Conservation (phyloP, 495 filamentous ascomycete species). For the Aspergillus steynii region DNA sequence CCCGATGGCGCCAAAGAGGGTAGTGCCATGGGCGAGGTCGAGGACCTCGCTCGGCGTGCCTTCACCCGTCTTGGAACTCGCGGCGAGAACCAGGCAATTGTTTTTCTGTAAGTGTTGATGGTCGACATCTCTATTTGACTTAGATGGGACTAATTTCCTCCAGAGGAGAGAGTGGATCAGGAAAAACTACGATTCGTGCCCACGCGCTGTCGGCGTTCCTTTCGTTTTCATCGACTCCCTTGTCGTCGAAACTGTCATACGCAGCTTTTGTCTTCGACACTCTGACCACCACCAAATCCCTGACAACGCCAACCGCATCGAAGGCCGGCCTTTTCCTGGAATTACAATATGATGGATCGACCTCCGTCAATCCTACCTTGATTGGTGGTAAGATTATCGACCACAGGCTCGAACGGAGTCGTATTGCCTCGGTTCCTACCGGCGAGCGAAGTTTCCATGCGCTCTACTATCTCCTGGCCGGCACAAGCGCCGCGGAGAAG, state of each 20-base stretch:
- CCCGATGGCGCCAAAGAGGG: conserved; percentile 86
- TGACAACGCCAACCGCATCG: conserved; percentile 91
- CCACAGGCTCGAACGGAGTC: conserved; percentile 85
- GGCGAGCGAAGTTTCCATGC: conserved; percentile 96
- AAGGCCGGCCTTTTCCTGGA: conserved; percentile 95
- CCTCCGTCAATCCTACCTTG: conserved; percentile 74
- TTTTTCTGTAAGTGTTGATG: conserved; percentile 76
- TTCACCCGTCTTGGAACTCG: conserved; percentile 83
- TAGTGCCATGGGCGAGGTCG: conserved; percentile 81
- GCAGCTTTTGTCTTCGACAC: conserved; percentile 94
- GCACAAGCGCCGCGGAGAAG: conserved; percentile 89
- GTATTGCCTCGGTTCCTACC: conserved; percentile 86
- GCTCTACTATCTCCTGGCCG: conserved; percentile 90
- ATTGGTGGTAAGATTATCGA: conserved; percentile 94
- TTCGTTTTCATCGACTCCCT: conserved; percentile 82
- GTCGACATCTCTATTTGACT: too few species aligned
- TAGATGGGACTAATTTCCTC: conserved; percentile 12
- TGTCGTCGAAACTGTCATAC: conserved; percentile 89
- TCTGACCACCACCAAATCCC: conserved; percentile 95
- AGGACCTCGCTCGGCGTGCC: conserved; percentile 83
- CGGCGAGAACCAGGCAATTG: conserved; percentile 86
- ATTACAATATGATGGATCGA: conserved; percentile 89
- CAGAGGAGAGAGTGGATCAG: conserved; percentile 92
- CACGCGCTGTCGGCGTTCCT: conserved; percentile 83
- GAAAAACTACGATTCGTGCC: conserved; percentile 90